Conservation (phyloP, 73 alveolate species). For the Tetrahymena malaccensis region DNA sequence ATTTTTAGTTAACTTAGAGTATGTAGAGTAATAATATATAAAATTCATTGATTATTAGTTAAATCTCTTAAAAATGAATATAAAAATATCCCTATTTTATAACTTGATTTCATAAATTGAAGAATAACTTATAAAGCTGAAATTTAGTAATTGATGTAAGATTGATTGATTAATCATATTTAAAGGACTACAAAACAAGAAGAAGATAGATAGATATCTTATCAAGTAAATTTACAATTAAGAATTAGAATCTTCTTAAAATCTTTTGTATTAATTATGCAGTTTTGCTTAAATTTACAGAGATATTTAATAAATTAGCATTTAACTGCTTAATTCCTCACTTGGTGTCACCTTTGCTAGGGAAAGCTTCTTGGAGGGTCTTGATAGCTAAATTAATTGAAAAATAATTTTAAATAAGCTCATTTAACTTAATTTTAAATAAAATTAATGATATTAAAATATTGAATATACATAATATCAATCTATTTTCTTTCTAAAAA, state of each 20-base stretch:
- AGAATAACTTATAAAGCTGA: not conserved
- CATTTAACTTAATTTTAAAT: not conserved
- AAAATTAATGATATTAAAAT: too few species aligned
- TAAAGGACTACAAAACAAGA: not conserved
- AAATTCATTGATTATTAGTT: too few species aligned
- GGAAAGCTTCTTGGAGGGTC: not conserved
- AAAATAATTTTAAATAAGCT: not conserved
- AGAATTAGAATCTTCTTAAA: not conserved
- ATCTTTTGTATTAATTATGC: not conserved
- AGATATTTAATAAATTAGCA: not conserved
- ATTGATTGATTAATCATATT: not conserved
- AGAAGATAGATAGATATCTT: not conserved
- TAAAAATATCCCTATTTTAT: too few species aligned
- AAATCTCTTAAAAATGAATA: too few species aligned
- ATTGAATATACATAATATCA: too few species aligned
- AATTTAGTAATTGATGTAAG: not conserved
- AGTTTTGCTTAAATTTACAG: not conserved
- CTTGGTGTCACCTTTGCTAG: not conserved
- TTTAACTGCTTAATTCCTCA: not conserved
- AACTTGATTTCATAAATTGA: too few species aligned
- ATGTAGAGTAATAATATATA: too few species aligned
- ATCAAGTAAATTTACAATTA: not conserved
- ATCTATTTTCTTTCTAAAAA: not conserved
- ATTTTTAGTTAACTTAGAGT: too few species aligned
- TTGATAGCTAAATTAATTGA: not conserved